These are phyloP conservation scores for Tolypocladium cylindrosporum DNA, from an alignment of 2,329 filamentous ascomycete genomes.

Conservation along the genomic window DNA sequence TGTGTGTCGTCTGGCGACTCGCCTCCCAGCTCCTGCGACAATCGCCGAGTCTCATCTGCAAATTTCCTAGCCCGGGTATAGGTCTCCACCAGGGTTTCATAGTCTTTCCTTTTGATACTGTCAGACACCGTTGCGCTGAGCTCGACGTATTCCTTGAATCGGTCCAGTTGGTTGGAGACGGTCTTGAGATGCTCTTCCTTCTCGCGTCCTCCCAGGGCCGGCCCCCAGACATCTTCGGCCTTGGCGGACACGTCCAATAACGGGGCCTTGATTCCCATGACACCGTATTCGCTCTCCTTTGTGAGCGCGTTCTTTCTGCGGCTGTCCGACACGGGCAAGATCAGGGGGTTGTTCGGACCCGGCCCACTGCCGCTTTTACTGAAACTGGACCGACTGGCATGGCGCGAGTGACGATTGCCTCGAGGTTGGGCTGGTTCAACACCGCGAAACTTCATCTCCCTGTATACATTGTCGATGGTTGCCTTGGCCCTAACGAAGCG, in stretches of 20 bases:
- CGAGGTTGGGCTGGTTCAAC: conserved; percentile 38
- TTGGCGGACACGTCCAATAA: conserved; percentile 85
- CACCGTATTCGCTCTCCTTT: conserved; percentile 88
- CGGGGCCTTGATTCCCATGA: conserved; percentile 78
- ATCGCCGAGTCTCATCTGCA: conserved; percentile 63
- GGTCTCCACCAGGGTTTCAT: conserved; percentile 77
- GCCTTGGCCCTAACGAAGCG: conserved; percentile 95
- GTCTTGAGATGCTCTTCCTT: conserved; percentile 80
- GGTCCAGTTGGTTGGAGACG: conserved; percentile 65
- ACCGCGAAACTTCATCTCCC: conserved; percentile 79
- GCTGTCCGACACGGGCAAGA: conserved; percentile 37
- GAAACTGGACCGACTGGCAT: conserved; percentile 57
- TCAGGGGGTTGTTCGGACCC: conserved; percentile 26
- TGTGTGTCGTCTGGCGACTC: conserved; percentile 63
- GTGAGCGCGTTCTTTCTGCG: conserved; percentile 80
- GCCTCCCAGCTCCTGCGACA: conserved; percentile 48
- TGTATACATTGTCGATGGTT: conserved; percentile 97
- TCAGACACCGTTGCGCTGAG: conserved; percentile 68
- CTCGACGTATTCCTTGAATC: conserved; percentile 73
- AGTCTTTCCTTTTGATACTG: conserved; percentile 83
- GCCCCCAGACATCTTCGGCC: conserved; percentile 95
- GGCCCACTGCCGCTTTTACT: conserved; percentile 37
- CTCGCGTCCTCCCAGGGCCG: conserved; percentile 80
- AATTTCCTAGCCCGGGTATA: conserved; percentile 76
- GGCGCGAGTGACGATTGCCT: conserved; percentile 48